Base-by-base conservation (phyloP, 805 yeast species). In the Pichia exigua region DNA sequence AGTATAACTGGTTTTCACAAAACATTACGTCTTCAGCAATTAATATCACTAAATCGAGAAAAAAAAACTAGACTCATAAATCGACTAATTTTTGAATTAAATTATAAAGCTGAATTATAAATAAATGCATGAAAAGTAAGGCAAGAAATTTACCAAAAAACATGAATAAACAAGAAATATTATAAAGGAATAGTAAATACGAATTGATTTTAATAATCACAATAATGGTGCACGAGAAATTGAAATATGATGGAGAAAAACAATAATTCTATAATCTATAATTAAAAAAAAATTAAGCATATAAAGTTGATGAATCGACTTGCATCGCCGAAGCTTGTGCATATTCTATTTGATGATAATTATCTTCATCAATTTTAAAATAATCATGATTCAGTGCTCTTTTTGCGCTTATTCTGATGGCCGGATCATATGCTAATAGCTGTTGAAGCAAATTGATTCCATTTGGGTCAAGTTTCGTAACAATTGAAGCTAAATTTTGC, bases 331-430 rank as follows among this genome's bases (percentile, higher is more conserved):
- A 63, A 42, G 64, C 69, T 51, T 66, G 70, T 28, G 63, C 65
- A 47, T 65, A 65, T 45, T 66, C 68, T 22, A 59, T 47, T 17
- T 59, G 59, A 28, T 59, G 61, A 21, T 42, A 42, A 21, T 59
- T 57, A 20, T 47, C 59, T 40, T 54, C 59, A 10, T 76, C 83
- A 52, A 81, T 85, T 54, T 76, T 78, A 71, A 88, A 89, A 67
- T 89, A 94, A 12, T 96, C 95, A 69, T 92, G 98, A 58, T 78
- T 64, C 54, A 91, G 76, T 2, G 98, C 97, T 57, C 97, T 78
- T 71, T 90, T 91, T 50, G 99, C 99, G 62, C 95, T 85, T 61
- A 94, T 87, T 67, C 99, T 77, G 56, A 84, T 81, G 48, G 95
- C 90, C 21, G 99, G 99, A 68, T 94, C 99, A 68, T 88, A 94